Base-by-base conservation (phyloP, 441 rosid species). In the Adansonia rubrostipa region DNA sequence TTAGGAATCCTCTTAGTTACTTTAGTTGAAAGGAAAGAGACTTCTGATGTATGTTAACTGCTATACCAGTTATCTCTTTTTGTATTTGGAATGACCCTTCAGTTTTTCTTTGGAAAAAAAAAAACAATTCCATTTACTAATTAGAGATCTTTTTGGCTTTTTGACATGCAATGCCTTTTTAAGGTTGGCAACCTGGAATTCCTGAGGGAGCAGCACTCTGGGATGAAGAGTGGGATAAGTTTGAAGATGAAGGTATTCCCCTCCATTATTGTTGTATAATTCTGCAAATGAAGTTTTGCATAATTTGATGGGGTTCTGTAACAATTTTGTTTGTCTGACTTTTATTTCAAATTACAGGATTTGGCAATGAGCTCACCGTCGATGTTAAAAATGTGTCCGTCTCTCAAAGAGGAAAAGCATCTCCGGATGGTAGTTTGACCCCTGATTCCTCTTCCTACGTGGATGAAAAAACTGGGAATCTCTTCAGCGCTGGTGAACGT, bases 151-250 rank as follows among this genome's bases (percentile, higher is more conserved):
- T 77, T 40, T 81, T 80, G 81, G 48, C 19, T 73, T 67, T 79
- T 83, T 54, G 22, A n/a, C 65, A 40, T 85, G 83, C 79, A 77
- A 64, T 86, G 72, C 62, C 80, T 82, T 83, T 56, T 85, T 53
- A 81, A 96, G 99, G 99, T 75, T 96, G 99, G 98, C 96, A 93
- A 81, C 98, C 99, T 85, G 99, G 99, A 78, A 84, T 96, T 82
- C 96, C 86, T 81, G 98, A 89, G 85, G 89, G 85, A 69, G 97
- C 98, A 58, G 91, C 90, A 80, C 84, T 88, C 51, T 96, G 99
- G 99, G 97, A 94, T 89, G 99, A 96, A 88, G 99, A 94, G 19
- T 96, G 99, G 98, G 99, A 96, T 83, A 94, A 96, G 84, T 94
- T 96, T 86, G 98, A 93, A 87, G 99, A 96, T 88, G 97, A 91